Conservation (phyloP, 1,139 yeast species). For the Candida sojae region DNA sequence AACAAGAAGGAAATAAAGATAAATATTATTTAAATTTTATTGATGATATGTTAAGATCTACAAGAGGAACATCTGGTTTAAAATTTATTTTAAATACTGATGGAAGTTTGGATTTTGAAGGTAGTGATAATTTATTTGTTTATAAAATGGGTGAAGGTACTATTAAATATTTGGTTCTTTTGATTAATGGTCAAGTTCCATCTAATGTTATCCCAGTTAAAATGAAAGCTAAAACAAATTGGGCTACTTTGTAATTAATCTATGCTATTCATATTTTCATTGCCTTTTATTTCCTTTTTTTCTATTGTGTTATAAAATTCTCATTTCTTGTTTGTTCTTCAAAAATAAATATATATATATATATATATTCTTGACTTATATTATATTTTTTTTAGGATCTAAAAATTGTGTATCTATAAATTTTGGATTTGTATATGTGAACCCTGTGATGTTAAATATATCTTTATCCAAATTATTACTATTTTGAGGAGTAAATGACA, state of each 20-base stretch:
- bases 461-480: slow-evolving; percentile 19
- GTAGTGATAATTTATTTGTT: background rate
- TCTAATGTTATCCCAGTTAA: background rate
- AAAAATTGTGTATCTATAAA: slow-evolving; percentile 22
- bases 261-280: too few species aligned
- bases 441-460: slow-evolving; percentile 44
- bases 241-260: background rate
- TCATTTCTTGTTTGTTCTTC: background rate
- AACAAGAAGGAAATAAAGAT: background rate
- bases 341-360: background rate
- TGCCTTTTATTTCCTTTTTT: background rate
- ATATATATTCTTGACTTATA: too few species aligned
- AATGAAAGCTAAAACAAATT: background rate
- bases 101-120: slow-evolving; percentile 1
- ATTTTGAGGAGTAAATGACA: slow-evolving; percentile 52
- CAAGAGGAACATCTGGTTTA: background rate
- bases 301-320: background rate
- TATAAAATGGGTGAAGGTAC: background rate
- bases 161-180: background rate
- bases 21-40: background rate
- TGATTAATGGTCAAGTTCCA: background rate
- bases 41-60: slow-evolving; percentile 1
- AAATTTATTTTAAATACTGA: background rate
- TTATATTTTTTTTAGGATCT: slow-evolving; percentile 3
- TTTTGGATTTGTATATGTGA: slow-evolving; percentile 45